Percentiles rank a stretch among this genome's conserved stretches.
These are phyloP conservation scores for Arachis monticola DNA, from an alignment of 331 rosid species.

Conservation along the genomic window DNA sequence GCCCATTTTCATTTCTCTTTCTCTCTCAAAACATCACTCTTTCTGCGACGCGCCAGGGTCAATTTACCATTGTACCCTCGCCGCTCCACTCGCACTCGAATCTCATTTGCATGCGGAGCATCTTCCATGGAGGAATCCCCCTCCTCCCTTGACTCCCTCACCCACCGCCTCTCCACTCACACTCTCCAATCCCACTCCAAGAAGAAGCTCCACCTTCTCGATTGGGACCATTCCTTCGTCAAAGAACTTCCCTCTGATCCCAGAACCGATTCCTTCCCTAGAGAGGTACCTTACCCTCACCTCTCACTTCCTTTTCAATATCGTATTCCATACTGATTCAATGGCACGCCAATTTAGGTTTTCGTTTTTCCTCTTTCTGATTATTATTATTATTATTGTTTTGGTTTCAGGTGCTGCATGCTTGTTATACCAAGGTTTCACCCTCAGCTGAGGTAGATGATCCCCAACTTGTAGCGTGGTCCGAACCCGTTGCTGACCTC, in stretches of 20 bases:
- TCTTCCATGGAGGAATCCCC: conserved; percentile 65
- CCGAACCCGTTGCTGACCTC: conserved; percentile 69
- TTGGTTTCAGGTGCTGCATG: conserved; percentile 76
- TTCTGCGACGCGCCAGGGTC: conserved; percentile 11
- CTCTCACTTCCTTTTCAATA: neutral
- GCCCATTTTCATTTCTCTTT: conserved; percentile 52
- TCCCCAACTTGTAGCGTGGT: conserved; percentile 93
- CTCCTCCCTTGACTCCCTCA: conserved; percentile 49
- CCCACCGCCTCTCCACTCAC: conserved; percentile 68
- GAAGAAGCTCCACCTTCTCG: conserved; percentile 69
- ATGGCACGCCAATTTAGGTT: neutral
- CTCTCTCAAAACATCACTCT: conserved; percentile 47
- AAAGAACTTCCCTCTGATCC: conserved; percentile 80
- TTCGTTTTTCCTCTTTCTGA: neutral
- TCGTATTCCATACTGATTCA: conserved; percentile 4
- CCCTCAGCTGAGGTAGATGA: conserved; percentile 76
- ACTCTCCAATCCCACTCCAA: conserved; percentile 42
- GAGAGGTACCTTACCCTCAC: conserved; percentile 59
- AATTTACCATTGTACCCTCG: conserved; percentile 54
- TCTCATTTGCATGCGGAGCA: conserved; percentile 46
- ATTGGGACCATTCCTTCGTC: conserved; percentile 91
- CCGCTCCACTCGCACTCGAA: conserved; percentile 40
- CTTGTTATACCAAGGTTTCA: conserved; percentile 79
- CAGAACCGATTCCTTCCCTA: conserved; percentile 66
- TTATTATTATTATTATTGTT: neutral